Base-by-base conservation (phyloP, 106 monocot species). In the Dendrobium catenatum region DNA sequence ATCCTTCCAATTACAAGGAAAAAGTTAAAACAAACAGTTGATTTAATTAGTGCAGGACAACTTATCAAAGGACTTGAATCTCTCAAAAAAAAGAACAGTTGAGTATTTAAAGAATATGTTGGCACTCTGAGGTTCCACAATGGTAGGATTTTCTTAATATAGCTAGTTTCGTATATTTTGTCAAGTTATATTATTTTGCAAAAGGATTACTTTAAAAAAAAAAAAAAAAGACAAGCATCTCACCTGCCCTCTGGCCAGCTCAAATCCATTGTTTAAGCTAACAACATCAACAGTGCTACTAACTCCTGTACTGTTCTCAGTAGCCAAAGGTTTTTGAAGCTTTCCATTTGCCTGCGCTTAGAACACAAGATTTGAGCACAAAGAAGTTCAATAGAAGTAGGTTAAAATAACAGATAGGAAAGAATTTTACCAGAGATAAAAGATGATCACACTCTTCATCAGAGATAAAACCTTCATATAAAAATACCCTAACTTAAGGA, bases 391-490 rank as follows among this genome's bases (percentile, higher is more conserved):
- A 66, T 26, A 66, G 9, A 26, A 26, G 64, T 26, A 6, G 24
- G 1, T 61, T 51, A 51, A 51, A 51, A 51, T 51, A 51, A 51
- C 13, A 51, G 13, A 10, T 51, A 58, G 41, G 72, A 47, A 72
- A 68, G 49, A 75, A 16, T 49, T 80, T 87, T 91, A 89, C 93
- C 90, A 83, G 79, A 74, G 89, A 85, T 78, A 93, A 84, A 41
- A 93, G 88, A 70, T 90, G 90, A 58, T 89, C 89, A 51, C 89
- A 93, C 42, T 93, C 90, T 55, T 86, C 78, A 56, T 85, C 85
- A 78, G 93, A 86, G 77, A 91, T 86, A 80, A 94, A 89, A 59
- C 79, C 89, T 85, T 89, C 83, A 88, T 88, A 94, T 54, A 91
- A 76, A 83, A 88, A 93, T 42, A 85, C 80, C 93, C 90, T 93